Percentiles rank a stretch among this genome's conserved stretches.
Conservation (phyloP, 106 monocot species). For the Alisma plantagoaquatica region DNA sequence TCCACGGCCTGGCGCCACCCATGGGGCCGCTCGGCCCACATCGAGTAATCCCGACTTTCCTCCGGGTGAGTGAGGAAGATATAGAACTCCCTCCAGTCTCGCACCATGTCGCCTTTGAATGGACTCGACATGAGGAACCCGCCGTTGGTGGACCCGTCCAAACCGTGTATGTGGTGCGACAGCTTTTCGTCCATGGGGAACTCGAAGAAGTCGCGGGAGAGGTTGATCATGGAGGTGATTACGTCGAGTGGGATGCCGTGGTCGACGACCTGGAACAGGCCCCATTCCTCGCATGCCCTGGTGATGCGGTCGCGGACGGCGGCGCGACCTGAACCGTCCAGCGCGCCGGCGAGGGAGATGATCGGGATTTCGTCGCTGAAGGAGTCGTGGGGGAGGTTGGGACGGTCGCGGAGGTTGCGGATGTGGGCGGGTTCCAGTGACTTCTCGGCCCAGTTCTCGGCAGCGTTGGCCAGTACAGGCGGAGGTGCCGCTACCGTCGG, state of each 20-base stretch:
- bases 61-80: too few species aligned
- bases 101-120: slow-evolving; percentile 19
- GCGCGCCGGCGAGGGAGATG: not conserved
- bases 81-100: not conserved
- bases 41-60: too few species aligned
- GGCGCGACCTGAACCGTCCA: not conserved
- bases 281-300: too few species aligned
- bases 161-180: slow-evolving; percentile 1
- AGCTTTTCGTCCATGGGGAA: slow-evolving; percentile 8
- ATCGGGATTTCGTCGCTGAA: too few species aligned
- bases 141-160: slow-evolving; percentile 12
- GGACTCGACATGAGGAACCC: slow-evolving; percentile 8
- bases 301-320: slow-evolving; percentile 8
- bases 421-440: not conserved
- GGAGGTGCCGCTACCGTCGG: not conserved
- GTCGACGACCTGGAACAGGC: slow-evolving; percentile 16
- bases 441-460: too few species aligned
- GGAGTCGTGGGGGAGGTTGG: not conserved
- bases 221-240: slow-evolving; percentile 1
- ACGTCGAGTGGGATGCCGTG: slow-evolving; percentile 6
- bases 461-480: too few species aligned
- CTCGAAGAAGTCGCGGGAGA: slow-evolving; percentile 6
- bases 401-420: not conserved
- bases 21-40: slow-evolving; percentile 3
- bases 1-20: slow-evolving; percentile 24